Percentiles rank a stretch among this genome's conserved stretches.
Evolutionary conservation across 352 stramenopile species (phyloP).

Genomic region (Thraustotheca clavata): DNA sequence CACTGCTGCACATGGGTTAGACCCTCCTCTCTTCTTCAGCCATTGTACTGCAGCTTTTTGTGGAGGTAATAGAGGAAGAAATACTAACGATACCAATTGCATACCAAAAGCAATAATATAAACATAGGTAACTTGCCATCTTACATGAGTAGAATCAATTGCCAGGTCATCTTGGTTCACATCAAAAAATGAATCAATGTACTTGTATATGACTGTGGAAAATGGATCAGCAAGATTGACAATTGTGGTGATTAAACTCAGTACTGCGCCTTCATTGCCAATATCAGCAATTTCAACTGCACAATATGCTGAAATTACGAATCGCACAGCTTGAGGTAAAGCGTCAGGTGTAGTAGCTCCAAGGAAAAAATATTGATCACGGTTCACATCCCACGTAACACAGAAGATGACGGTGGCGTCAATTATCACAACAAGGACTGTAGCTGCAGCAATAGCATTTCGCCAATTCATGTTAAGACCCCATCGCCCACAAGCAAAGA

Average conservation of each 20-base stretch:
- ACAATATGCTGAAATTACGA: conserved; percentile 50
- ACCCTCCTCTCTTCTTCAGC: conserved; percentile 52
- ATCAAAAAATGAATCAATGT: conserved; percentile 35
- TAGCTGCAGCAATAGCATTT: conserved; percentile 27
- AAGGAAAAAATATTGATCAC: conserved; percentile 46
- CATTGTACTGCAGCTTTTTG: conserved; percentile 58
- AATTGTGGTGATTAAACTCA: conserved; percentile 54
- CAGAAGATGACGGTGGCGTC: conserved; percentile 33
- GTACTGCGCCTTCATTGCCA: conserved; percentile 54
- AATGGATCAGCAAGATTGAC: conserved; percentile 44
- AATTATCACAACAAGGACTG: conserved; percentile 30
- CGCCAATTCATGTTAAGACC: conserved; percentile 55
- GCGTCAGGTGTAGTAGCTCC: conserved; percentile 35
- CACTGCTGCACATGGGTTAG: conserved; percentile 14
- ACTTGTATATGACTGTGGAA: conserved; percentile 31
- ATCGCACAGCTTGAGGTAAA: conserved; percentile 40
- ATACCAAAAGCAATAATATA: conserved; percentile 43
- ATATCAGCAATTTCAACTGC: conserved; percentile 46
- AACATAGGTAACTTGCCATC: conserved; percentile 42
- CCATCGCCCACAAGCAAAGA: conserved; percentile 46
- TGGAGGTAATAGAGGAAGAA: conserved; percentile 44
- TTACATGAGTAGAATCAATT: conserved; percentile 36
- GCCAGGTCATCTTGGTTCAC: conserved; percentile 40
- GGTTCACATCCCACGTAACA: conserved; percentile 43
- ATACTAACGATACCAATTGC: conserved; percentile 42